phyloP scores from a whole-genome alignment of 2,329 filamentous ascomycete species.

The Sordariomycetes sp. region DNA sequence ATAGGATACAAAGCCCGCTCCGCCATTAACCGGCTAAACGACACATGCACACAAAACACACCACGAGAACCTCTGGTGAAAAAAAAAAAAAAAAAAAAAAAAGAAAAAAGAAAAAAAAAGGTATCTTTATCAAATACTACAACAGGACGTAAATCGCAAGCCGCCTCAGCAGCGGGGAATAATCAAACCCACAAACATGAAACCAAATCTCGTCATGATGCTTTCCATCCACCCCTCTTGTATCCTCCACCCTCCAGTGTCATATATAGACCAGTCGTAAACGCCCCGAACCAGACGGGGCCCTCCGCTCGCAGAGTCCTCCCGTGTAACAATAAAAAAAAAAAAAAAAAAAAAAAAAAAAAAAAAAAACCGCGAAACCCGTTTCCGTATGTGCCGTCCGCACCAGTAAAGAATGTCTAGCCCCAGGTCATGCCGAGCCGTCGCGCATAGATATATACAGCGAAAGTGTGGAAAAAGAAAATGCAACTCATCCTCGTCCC shows the following conservation, averaged over 20 bases:
- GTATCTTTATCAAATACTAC: slow-evolving; percentile 1
- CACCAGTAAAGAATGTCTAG: not conserved
- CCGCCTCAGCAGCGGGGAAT: slow-evolving; percentile 5
- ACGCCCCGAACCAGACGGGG: not conserved
- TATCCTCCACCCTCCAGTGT: not conserved
- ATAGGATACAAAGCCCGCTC: too few relatives aligned
- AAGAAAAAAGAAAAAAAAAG: not conserved
- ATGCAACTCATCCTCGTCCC: not conserved
- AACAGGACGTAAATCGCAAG: not conserved
- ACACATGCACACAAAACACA: too few relatives aligned
- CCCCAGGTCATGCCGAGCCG: not conserved
- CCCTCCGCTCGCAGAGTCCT: not conserved
- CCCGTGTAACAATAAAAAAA: not conserved
- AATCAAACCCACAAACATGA: not conserved
- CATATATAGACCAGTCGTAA: too few relatives aligned
- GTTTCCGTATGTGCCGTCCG: not conserved
- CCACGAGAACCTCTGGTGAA: not conserved
- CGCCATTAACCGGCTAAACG: too few relatives aligned
- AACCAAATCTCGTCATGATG: not conserved
- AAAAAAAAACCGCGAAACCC: too few relatives aligned
- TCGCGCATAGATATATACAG: slow-evolving; percentile 1
- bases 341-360: too few relatives aligned
- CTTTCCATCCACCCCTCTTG: not conserved
- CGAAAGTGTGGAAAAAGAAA: not conserved
- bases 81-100: not conserved